These are phyloP conservation scores for Hypoxylon sp. DNA, from an alignment of 2,329 filamentous ascomycete species.

Conservation along the genomic window DNA sequence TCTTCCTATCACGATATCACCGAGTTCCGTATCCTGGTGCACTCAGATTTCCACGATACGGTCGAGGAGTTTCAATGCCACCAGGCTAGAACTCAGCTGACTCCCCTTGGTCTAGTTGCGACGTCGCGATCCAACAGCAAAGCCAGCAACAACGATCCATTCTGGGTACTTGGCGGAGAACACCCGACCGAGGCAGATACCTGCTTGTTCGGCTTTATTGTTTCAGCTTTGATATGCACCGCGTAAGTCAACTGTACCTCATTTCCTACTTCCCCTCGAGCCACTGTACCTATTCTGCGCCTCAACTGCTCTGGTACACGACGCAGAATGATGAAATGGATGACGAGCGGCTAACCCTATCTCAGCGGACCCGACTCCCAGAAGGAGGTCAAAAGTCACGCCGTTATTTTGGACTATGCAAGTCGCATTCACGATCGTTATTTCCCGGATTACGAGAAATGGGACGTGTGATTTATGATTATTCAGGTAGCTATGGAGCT, in stretches of 20 bases:
- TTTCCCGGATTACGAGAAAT: slow-evolving; percentile 68
- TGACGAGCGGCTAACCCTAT: slow-evolving; percentile 22
- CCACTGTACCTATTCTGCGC: not conserved
- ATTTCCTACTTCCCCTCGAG: not conserved
- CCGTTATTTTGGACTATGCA: slow-evolving; percentile 67
- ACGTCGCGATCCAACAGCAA: slow-evolving; percentile 50
- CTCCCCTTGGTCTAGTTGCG: not conserved
- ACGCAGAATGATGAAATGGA: slow-evolving; percentile 7
- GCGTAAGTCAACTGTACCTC: slow-evolving; percentile 61
- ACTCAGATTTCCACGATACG: not conserved
- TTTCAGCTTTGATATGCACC: slow-evolving; percentile 62
- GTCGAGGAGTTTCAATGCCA: not conserved
- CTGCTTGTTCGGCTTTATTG: slow-evolving; percentile 68
- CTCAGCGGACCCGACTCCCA: slow-evolving; percentile 61
- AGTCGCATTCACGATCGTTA: slow-evolving; percentile 66
- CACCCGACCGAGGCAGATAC: slow-evolving; percentile 69
- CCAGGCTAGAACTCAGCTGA: not conserved
- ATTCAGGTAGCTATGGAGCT: not conserved
- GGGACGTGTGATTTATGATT: slow-evolving; percentile 39
- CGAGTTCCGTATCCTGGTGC: not conserved
- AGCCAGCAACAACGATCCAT: slow-evolving; percentile 53
- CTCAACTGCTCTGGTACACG: not conserved
- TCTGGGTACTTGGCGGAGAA: slow-evolving; percentile 68
- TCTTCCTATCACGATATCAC: not conserved
- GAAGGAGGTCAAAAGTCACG: slow-evolving; percentile 59